A percentile compares a stretch with the other conserved stretches of the same genome.
Conservation (phyloP, 768 basidiomycete species). For the Cubamyces lactineus region DNA sequence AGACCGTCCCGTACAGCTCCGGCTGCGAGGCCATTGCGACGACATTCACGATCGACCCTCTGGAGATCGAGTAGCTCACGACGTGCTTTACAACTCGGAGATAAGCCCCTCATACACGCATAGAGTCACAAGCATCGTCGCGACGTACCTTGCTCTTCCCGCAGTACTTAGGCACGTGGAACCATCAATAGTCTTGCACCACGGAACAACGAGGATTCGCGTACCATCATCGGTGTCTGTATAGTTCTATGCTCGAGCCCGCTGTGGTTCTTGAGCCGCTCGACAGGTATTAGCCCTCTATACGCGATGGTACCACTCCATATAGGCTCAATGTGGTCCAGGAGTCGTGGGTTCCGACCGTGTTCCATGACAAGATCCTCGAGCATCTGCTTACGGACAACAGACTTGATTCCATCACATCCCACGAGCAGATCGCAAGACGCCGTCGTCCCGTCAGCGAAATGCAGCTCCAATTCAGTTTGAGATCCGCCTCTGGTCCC, state of each 20-base stretch:
- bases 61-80: slow-evolving; percentile 51
- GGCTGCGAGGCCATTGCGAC: slow-evolving; percentile 46
- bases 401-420: slow-evolving; percentile 39
- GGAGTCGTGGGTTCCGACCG: slow-evolving; percentile 30
- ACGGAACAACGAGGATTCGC: slow-evolving; percentile 17
- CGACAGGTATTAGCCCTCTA: slow-evolving; percentile 47
- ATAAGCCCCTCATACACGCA: no score
- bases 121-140: neutral
- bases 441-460: slow-evolving; percentile 33
- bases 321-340: slow-evolving; percentile 44
- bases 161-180: slow-evolving; percentile 42
- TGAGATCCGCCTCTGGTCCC: neutral
- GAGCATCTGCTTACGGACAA: slow-evolving; percentile 38
- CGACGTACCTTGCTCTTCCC: slow-evolving; percentile 47
- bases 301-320: slow-evolving; percentile 52
- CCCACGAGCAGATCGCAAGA: slow-evolving; percentile 39
- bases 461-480: slow-evolving; percentile 22
- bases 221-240: slow-evolving; percentile 48
- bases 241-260: slow-evolving; percentile 38
- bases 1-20: slow-evolving; percentile 35
- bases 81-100: slow-evolving; percentile 40
- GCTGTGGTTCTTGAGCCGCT: slow-evolving; percentile 34
- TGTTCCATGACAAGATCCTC: slow-evolving; percentile 21
- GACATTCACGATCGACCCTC: slow-evolving; percentile 48
- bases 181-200: neutral